Evolutionary conservation across 129 eudicot species (phyloP), one percentile per base, ranked within the genome.

Genomic region (Flaveria linearis): DNA sequence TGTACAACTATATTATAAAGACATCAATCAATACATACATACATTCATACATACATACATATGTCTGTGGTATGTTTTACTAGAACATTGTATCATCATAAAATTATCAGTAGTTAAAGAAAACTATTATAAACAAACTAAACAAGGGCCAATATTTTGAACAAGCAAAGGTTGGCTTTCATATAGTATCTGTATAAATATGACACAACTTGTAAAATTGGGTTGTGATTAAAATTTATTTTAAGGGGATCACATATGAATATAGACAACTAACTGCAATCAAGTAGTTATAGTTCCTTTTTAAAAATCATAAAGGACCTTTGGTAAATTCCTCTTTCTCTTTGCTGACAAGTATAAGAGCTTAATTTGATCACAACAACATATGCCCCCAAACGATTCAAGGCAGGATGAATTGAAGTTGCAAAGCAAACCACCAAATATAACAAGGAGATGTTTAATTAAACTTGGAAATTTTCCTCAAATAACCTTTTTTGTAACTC

Each of bases 1-100:
- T 52, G 99, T 94, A 82, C 99, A 94, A 10, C 97, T 94, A 87
- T 78, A 83, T 78, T 64, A 58, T 72, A 9, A 15, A 63, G 66
- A 70, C 46, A 25, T 23, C 23, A 65, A 51, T 63, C 15, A 41
- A 63, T 69, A 52, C 33, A 77, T 65, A 47, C 42, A 28, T 30
- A 9, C 16, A 16, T 20, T 20, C 22, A 56, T 69, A 52, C 33
- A 77, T 65, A 47, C 30, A 28, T 28, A 28, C n/a, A 16, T 20
- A 7, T 55, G 26, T 55, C 13, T 17, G 12, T 55, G 0, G 9
- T 3, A 1, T 7, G 26, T 57, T 45, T 9, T 28, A 57, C 71
- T 62, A 17, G 5, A 57, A 57, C 64, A 57, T 9, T 60, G 39
- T 23, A 4, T 23, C 66, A 25, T 3, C 66, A 60, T 60, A 60